Evolutionary conservation across 2,329 filamentous ascomycete genomes (phyloP), one percentile per base, ranked within the genome.

Genomic region (Amesomyces nigricolor): DNA sequence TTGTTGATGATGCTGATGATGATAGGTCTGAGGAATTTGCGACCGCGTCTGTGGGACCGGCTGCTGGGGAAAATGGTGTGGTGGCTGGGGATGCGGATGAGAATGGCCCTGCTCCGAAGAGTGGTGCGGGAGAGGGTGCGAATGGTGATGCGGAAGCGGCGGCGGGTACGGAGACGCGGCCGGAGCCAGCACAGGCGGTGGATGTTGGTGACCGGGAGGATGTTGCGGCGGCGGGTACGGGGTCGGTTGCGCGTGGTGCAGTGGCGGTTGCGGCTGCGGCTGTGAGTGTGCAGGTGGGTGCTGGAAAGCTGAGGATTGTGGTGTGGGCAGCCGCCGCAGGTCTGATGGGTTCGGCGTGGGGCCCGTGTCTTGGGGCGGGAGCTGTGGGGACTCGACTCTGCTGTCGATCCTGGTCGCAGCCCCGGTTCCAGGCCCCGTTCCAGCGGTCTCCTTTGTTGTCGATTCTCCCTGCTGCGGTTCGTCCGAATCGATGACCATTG

Each of bases 401-500:
- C 32, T 13, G 32, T 35, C 32, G 32, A 35, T 35, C 32, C 32
- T 13, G 7, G 47, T 14, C 26, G 45, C 40, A 35, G 22, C n/a
- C 29, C n/a, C 22, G 26, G 40, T n/a, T 30, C 22, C 26, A 50
- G 35, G 3, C 14, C 30, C 17, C 10, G 22, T 50, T 47, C 38
- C 44, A 42, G 47, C 37, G 22, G 22, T 26, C 22, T 26, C 22
- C 22, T 26, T 26, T 29, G 47, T 26, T 17, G 16, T 32, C 26
- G 22, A 17, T 43, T 40, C 59, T 49, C 53, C 59, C 39, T 57
- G 53, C 37, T 61, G 51, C 16, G 56, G 45, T 29, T 60, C 55
- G 39, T 52, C 56, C 37, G 45, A 49, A 17, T 61, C 55, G 32
- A 14, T 60, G 51, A n/a, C 58, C 42, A 59, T 58, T 51, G 58